Evolutionary conservation across 306 rosid genomes (phyloP).

Genomic region (Arachis stenosperma): DNA sequence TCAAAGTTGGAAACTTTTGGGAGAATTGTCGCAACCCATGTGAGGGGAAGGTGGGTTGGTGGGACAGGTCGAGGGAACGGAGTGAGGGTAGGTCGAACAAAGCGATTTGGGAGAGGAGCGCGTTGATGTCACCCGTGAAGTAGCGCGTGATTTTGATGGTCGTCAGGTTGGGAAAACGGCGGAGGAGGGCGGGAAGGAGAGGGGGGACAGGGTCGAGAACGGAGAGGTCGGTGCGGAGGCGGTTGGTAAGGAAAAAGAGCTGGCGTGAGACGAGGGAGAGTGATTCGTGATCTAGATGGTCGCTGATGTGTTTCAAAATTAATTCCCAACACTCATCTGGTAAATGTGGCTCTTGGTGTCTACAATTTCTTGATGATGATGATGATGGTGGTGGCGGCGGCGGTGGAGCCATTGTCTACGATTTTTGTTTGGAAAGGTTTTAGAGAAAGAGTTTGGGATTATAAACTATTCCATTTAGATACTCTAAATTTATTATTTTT

Average conservation of each 20-base stretch:
- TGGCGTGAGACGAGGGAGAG: slow-evolving; percentile 61
- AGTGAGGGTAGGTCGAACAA: slow-evolving; percentile 40
- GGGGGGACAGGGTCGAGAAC: slow-evolving; percentile 35
- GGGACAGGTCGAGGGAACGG: slow-evolving; percentile 50
- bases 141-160: slow-evolving; percentile 40
- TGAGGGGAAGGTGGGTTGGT: slow-evolving; percentile 37
- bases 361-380: not conserved
- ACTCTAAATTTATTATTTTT: too few relatives aligned
- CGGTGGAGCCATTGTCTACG: too few relatives aligned
- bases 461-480: too few relatives aligned
- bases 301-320: slow-evolving; percentile 37
- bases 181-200: slow-evolving; percentile 47
- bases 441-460: too few relatives aligned
- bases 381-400: not conserved
- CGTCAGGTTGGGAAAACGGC: slow-evolving; percentile 48
- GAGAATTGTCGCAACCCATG: slow-evolving; percentile 45
- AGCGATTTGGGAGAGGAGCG: slow-evolving; percentile 46
- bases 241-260: slow-evolving; percentile 59
- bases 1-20: slow-evolving; percentile 34
- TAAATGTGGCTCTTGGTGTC: not conserved
- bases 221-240: slow-evolving; percentile 42
- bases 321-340: slow-evolving; percentile 64
- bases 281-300: slow-evolving; percentile 35
- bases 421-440: too few relatives aligned
- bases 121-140: slow-evolving; percentile 45